These are phyloP conservation scores for Centaurea solstitialis DNA, from an alignment of 129 eudicot species.

Conservation along the genomic window DNA sequence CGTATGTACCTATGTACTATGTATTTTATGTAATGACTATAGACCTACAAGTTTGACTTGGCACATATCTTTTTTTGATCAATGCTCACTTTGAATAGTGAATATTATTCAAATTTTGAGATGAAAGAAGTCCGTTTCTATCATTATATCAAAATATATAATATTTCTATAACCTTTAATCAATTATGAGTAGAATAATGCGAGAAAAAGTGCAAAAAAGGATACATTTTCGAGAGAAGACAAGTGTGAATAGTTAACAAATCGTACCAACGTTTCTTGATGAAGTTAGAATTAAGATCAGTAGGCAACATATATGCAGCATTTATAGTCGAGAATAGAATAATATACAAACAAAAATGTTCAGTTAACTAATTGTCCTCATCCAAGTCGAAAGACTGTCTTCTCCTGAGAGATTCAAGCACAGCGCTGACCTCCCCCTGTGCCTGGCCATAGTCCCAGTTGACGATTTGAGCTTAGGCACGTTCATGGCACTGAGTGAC, in stretches of 20 bases:
- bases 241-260: too few species aligned
- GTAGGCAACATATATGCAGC: background rate
- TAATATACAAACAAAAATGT: background rate
- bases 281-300: background rate
- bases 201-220: too few species aligned
- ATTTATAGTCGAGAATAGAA: background rate
- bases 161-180: background rate
- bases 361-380: slow-evolving; percentile 41
- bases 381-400: slow-evolving; percentile 82
- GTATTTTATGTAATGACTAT: too few species aligned
- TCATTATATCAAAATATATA: background rate
- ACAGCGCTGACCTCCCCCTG: slow-evolving; percentile 58
- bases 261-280: too few species aligned
- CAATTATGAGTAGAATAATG: background rate
- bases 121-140: background rate
- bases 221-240: too few species aligned
- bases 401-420: slow-evolving; percentile 76
- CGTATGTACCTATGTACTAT: too few species aligned
- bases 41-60: too few species aligned
- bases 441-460: slow-evolving; percentile 12
- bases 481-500: slow-evolving; percentile 65
- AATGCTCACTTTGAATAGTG: too few species aligned
- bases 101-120: too few species aligned
- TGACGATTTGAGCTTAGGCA: slow-evolving; percentile 67
- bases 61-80: too few species aligned